phyloP scores from a whole-genome alignment of 768 basidiomycete genomes.

The Neoboletus subvelutipes region DNA sequence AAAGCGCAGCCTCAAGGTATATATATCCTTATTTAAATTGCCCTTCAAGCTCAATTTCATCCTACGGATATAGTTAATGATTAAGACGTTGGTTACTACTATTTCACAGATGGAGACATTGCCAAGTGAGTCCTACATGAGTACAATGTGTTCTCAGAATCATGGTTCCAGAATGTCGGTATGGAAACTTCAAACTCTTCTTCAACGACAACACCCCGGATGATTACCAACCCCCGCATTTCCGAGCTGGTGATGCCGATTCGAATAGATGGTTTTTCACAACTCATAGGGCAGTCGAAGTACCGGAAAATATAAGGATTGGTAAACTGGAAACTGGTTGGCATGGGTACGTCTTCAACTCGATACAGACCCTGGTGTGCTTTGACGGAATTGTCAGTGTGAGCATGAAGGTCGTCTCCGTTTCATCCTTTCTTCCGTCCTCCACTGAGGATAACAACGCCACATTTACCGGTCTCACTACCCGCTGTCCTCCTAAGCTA shows the following conservation, averaged over 20 bases:
- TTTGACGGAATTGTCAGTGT: conserved; percentile 44
- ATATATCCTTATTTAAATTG: background rate
- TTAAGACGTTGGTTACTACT: conserved; percentile 77
- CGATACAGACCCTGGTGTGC: background rate
- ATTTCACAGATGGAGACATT: conserved; percentile 77
- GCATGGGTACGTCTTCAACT: conserved; percentile 53
- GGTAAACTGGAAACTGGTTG: conserved; percentile 70
- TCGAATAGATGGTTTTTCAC: conserved; percentile 79
- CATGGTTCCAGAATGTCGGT: conserved; percentile 60
- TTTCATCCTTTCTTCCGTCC: conserved; percentile 71
- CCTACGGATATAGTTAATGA: conserved; percentile 49
- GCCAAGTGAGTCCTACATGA: conserved; percentile 53
- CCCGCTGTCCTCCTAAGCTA: conserved; percentile 36
- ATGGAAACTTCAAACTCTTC: conserved; percentile 85
- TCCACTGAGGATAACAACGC: conserved; percentile 57
- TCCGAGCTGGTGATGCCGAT: conserved; percentile 67
- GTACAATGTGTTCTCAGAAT: background rate
- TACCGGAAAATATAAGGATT: conserved; percentile 70
- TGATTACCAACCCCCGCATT: conserved; percentile 84
- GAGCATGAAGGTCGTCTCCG: conserved; percentile 67
- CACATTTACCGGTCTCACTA: conserved; percentile 49
- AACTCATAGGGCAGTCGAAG: conserved; percentile 70
- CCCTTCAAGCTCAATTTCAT: background rate
- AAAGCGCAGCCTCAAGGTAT: conserved; percentile 76
- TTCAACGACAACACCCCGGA: conserved; percentile 77